Conservation (phyloP, 192 early-diverging fungal genomes). For the Gonapodya prolifera region DNA sequence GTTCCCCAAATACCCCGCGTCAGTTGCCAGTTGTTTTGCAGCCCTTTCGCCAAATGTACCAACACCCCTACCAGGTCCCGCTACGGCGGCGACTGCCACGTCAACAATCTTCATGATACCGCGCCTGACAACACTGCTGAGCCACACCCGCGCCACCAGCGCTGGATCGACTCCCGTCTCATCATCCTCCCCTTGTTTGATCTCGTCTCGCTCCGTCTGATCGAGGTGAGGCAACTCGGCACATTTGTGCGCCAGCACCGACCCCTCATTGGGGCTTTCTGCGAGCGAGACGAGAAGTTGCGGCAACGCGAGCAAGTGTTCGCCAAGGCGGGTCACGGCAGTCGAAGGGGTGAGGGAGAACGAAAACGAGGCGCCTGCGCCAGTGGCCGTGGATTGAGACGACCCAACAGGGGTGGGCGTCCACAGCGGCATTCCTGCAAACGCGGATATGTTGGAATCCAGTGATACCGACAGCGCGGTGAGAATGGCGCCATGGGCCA, state of each 20-base stretch:
- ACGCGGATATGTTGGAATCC: neutral
- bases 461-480: neutral
- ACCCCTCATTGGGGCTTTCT: neutral
- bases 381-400: neutral
- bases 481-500: neutral
- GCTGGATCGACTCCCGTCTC: neutral
- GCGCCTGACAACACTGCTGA: neutral
- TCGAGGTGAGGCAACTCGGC: neutral
- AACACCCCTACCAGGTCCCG: neutral
- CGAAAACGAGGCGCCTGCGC: neutral
- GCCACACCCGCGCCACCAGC: neutral
- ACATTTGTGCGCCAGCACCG: neutral
- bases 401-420: neutral
- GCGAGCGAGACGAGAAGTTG: neutral
- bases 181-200: neutral
- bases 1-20: slow-evolving; percentile 1
- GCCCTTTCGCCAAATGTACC: neutral
- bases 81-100: neutral
- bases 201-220: neutral
- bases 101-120: neutral
- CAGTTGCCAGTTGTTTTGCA: neutral
- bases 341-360: slow-evolving; percentile 1
- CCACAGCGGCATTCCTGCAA: neutral
- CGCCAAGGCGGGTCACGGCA: neutral
- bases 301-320: neutral